A percentile compares a stretch with the other conserved stretches of the same genome.
Evolutionary conservation across 2,329 filamentous ascomycete species (phyloP).

Genomic region (Cercospora brassicicola): DNA sequence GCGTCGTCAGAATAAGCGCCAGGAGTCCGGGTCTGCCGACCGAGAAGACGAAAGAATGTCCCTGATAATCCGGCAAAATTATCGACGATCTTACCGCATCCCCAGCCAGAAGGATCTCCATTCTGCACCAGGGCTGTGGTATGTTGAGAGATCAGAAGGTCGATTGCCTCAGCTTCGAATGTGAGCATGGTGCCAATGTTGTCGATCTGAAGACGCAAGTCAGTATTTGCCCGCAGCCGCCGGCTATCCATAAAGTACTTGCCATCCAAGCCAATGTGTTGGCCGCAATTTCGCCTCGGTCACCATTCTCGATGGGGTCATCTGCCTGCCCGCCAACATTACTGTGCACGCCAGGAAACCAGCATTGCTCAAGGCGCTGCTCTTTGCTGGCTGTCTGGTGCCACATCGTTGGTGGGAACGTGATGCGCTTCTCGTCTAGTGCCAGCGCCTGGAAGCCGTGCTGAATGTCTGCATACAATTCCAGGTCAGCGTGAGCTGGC

Average conservation of each 20-base stretch:
- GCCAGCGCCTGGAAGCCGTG: slow-evolving; percentile 44
- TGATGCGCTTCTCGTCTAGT: slow-evolving; percentile 40
- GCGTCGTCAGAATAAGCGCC: slow-evolving; percentile 10
- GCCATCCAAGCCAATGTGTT: slow-evolving; percentile 25
- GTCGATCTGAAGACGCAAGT: slow-evolving; percentile 13
- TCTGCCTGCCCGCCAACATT: slow-evolving; percentile 41
- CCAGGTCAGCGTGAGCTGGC: background rate
- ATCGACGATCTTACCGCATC: slow-evolving; percentile 21
- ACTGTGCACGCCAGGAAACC: slow-evolving; percentile 46
- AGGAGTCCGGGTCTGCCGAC: slow-evolving; percentile 11
- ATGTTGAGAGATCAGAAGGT: slow-evolving; percentile 14
- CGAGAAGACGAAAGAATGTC: slow-evolving; percentile 17
- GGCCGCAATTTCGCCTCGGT: slow-evolving; percentile 16
- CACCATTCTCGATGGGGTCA: background rate
- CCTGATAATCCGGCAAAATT: slow-evolving; percentile 21
- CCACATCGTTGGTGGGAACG: slow-evolving; percentile 41
- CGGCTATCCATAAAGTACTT: background rate
- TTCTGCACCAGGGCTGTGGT: slow-evolving; percentile 8
- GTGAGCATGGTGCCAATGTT: slow-evolving; percentile 20
- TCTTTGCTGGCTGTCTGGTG: slow-evolving; percentile 38
- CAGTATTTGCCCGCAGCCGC: background rate
- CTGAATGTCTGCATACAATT: slow-evolving; percentile 27
- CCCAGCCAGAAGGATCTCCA: slow-evolving; percentile 16
- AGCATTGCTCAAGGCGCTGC: slow-evolving; percentile 41
- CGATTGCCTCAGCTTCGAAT: slow-evolving; percentile 19